Base-by-base conservation (phyloP, 179 eudicot species). In the Pouteria campechiana region DNA sequence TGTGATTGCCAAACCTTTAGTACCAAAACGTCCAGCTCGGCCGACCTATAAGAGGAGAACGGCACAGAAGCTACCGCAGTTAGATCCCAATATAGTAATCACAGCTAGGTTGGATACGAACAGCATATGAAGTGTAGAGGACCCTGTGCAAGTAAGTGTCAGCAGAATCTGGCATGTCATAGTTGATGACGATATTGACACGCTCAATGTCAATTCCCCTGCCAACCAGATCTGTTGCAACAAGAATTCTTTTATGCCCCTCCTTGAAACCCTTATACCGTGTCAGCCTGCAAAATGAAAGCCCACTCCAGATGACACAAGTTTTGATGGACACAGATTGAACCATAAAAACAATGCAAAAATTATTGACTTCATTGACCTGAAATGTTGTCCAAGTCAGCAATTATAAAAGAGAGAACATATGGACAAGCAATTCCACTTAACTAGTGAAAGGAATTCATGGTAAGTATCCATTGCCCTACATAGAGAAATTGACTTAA, bases 81-180 rank as follows among this genome's bases (percentile, higher is more conserved):
- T 13, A 16, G 15, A 35, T 8, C 19, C 34, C 46, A 20, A 32
- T 18, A 9, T 16, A 7, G 3, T 11, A 57, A 33, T 24, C 4
- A 36, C 19, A 30, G 21, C 16, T 20, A 13, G 37, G 9, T 23
- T 24, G 6, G 7, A 36, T n/a, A n/a, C n/a, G n/a, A 34, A 34
- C 14, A 17, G 11, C 12, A 22, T 15, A 43, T 19, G 7, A 17
- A 53, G 2, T 6, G 35, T 27, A 8, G 35, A 70, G 3, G 46
- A 89, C 97, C 64, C 97, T 67, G 43, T 89, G 97, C 50, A 89
- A 60, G 49, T 89, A 89, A 0, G 97, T 89, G 64, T 89, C 97
- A 0, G 97, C 97, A 50, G 93, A 85, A 61, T 89, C 97, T 1
- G 97, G 97, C 97, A 89, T 89, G 54, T 89, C 97, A 54, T 85